Percentiles rank a stretch among this genome's conserved stretches.
Evolutionary conservation across 116 monocot species (phyloP).

Genomic region (Zostera marina): DNA sequence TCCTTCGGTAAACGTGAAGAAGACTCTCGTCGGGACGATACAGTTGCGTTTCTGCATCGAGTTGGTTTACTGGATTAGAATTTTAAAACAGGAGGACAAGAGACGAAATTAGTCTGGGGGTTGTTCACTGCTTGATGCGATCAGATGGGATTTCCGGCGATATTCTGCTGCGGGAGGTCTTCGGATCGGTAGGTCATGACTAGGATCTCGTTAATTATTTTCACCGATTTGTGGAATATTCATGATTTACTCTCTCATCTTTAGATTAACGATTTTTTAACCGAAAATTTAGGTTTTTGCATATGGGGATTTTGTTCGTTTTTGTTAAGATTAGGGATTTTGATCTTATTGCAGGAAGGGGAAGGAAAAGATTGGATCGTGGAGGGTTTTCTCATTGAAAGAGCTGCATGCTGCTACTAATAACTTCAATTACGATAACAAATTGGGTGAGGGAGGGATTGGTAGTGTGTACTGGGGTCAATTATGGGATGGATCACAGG

Average conservation of each 20-base stretch:
- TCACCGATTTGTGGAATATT: too few relatives aligned
- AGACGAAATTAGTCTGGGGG: background rate
- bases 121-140: background rate
- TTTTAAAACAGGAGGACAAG: background rate
- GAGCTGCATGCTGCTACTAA: constrained; percentile 62
- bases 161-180: constrained; percentile 9
- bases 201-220: too few relatives aligned
- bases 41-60: background rate
- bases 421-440: constrained; percentile 74
- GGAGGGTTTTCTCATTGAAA: constrained; percentile 52
- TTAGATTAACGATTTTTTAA: too few relatives aligned
- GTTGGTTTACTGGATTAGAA: background rate
- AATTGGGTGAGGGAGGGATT: constrained; percentile 60
- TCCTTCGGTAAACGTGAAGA: background rate
- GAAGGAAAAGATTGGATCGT: constrained; percentile 14
- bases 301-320: background rate
- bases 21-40: background rate
- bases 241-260: too few relatives aligned
- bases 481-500: constrained; percentile 64
- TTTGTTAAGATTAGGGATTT: constrained; percentile 2
- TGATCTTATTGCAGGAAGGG: constrained; percentile 12
- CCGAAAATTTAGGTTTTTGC: background rate
- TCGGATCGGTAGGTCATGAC: constrained; percentile 6
- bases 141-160: constrained; percentile 7
- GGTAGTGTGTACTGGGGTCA: constrained; percentile 84